Evolutionary conservation across 1,139 yeast species (phyloP), one percentile per base, ranked within the genome.

Genomic region (Hansenula sp.): DNA sequence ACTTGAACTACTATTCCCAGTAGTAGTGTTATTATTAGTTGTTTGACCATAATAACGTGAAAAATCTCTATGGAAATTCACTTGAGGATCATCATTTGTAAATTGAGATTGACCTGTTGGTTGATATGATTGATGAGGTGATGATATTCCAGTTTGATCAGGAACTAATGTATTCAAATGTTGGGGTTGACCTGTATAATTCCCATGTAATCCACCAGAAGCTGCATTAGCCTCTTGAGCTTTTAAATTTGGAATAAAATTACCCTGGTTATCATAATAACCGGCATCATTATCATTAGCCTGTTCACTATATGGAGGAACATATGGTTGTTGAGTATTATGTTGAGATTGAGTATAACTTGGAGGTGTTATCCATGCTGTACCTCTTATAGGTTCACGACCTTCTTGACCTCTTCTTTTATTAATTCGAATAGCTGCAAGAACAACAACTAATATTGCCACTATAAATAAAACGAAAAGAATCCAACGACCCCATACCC

Each of bases 311-410:
- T 84, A 84, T 9, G 82, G 70, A 0, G 94, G 94, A 0, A 82
- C 86, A 46, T 52, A 64, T 21, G 71, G 70, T 37, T 65, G 65
- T 39, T 68, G 69, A 12, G 65, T 60, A 5, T 31, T 34, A n/a
- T 29, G 25, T 63, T 69, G 41, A 48, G 92, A 76, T 54, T 83
- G 92, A 45, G 72, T 63, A 58, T 89, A 88, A n/a, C 84, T 71
- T 0, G 96, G 96, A 4, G 96, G 96, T 0, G 95, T 82, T 72
- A 89, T 75, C 94, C 96, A 89, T 10, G 87, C 77, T 1, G 97
- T 88, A 9, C 95, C 95, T 44, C 79, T 72, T 4, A 88, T 69
- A 0, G 97, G 96, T 25, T 71, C 71, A 31, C 69, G 67, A 6
- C 97, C 97, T 31, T 66, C 62, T 28, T 60, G 68, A 2, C 75